A percentile compares a stretch with the other conserved stretches of the same genome.
phyloP scores from a whole-genome alignment of 2,329 filamentous ascomycete species.

The Leptosphaerulina australis region DNA sequence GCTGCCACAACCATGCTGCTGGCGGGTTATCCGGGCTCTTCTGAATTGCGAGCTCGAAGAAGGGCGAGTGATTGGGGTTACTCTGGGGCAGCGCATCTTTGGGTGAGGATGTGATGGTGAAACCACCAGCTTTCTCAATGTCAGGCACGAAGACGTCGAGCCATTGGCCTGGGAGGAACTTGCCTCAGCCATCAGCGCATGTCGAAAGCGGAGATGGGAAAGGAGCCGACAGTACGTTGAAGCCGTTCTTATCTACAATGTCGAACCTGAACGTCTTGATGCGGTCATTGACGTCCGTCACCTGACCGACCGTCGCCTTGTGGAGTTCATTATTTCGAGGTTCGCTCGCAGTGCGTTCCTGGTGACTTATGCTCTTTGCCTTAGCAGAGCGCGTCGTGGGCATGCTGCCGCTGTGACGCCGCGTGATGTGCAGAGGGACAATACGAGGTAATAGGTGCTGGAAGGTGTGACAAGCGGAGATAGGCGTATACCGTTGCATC shows the following conservation, averaged over 20 bases:
- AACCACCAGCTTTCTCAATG: constrained; percentile 75
- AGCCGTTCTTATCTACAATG: constrained; percentile 57
- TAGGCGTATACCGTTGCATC: constrained; percentile 26
- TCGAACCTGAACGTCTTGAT: constrained; percentile 72
- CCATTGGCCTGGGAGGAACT: constrained; percentile 87
- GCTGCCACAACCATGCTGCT: constrained; percentile 75
- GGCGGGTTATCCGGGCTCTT: constrained; percentile 71
- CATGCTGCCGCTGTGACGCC: constrained; percentile 37
- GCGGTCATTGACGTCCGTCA: constrained; percentile 69
- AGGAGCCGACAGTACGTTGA: constrained; percentile 54
- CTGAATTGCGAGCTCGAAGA: constrained; percentile 81
- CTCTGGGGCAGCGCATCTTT: constrained; percentile 53
- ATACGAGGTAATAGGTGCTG: constrained; percentile 19
- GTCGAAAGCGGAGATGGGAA: constrained; percentile 33
- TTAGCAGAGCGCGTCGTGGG: constrained; percentile 40
- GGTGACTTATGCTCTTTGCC: constrained; percentile 56
- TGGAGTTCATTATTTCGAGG: constrained; percentile 71
- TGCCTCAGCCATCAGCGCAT: constrained; percentile 40
- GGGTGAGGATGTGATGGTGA: constrained; percentile 83
- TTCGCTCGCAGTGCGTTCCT: constrained; percentile 75
- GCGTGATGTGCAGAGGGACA: constrained; percentile 21
- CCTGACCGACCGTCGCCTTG: constrained; percentile 63
- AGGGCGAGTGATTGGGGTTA: constrained; percentile 47
- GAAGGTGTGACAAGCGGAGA: constrained; percentile 21
- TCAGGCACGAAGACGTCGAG: constrained; percentile 79